Base-by-base conservation (phyloP, 2,329 filamentous ascomycete species). In the Botryotinia convoluta region DNA sequence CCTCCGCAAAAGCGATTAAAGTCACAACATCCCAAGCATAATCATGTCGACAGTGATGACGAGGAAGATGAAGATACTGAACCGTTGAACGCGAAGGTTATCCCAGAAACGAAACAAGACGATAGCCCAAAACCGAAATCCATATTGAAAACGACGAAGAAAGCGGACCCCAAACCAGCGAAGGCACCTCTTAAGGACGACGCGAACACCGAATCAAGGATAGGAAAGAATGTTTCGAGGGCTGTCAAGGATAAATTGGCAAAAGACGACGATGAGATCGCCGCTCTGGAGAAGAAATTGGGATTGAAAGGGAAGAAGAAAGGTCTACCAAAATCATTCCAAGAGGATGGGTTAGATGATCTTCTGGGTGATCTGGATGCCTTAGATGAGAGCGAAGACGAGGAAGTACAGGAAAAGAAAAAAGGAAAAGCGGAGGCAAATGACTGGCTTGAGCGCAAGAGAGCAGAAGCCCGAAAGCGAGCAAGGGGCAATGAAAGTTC, bases 261-360 rank as follows among this genome's bases (percentile, higher is more conserved):
- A 0, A 86, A 93, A 75, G 95, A 99, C 74, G 94, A 98, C 79
- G 93, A 90, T 3, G 94, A 97, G 78, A 98, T 99, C 77, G 91
- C 92, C 32, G 90, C 90, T 4, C 84, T 98, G 45, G 96, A 99
- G 83, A 94, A 91, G 81, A 97, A 93, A 79, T 84, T 99, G 4
- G 95, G 96, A 0, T 87, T 98, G 48, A 90, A 87, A 76, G 89
- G 90, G 37, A 92, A 91, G 74, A 97, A 94, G 79, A 72, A 69
- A 57, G 91, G 88, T 45, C 82, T 93, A 8, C 90, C 91, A 0
- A 91, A 92, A 76, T 86, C 90, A 0, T 94, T 95, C 78, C 87
- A 89, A 32, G 93, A 97, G 10, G 95, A 98, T 79, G 95, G 94
- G 0, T 84, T 98, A 3, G 93, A 91, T 60, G 92, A 93, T 72